Evolutionary conservation across 345 rosid genomes (phyloP).

Genomic region (Pelargonium nanum): DNA sequence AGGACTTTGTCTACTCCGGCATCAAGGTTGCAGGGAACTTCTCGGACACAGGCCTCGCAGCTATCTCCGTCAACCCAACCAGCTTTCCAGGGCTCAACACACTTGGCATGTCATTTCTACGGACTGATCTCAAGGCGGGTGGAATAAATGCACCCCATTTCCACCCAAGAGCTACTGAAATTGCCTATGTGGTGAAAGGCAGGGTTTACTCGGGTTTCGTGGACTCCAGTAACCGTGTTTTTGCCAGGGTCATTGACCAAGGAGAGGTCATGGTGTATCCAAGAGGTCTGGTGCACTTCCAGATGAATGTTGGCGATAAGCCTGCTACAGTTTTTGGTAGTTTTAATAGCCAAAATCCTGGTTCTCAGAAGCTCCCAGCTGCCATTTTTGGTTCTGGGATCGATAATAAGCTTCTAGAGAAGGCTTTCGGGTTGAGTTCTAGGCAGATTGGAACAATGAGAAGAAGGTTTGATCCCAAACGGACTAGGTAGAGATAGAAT

Average conservation of each 20-base stretch:
- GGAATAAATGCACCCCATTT: conserved; percentile 15
- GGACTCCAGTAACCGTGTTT: conserved; percentile 11
- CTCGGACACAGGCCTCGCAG: conserved; percentile 13
- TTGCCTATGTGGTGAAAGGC: conserved; percentile 10
- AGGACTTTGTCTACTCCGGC: conserved; percentile 15
- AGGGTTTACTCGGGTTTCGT: conserved; percentile 13
- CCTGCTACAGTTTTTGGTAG: conserved; percentile 12
- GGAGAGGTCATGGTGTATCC: conserved; percentile 18
- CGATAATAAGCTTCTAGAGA: conserved; percentile 11
- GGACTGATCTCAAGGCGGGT: conserved; percentile 7
- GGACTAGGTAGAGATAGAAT: conserved; percentile 1
- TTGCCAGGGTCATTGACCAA: conserved; percentile 9
- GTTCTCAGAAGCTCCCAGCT: conserved; percentile 11
- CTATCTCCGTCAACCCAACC: conserved; percentile 9
- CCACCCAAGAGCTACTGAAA: conserved; percentile 15
- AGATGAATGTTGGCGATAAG: conserved; percentile 12
- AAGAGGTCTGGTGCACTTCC: conserved; percentile 17
- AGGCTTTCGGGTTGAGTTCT: conserved; percentile 15
- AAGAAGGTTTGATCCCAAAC: conserved; percentile 11
- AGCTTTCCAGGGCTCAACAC: conserved; percentile 16
- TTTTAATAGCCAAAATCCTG: conserved; percentile 18
- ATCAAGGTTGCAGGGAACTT: conserved; percentile 6
- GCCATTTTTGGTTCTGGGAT: conserved; percentile 17
- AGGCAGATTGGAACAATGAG: conserved; percentile 13
- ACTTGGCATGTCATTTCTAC: conserved; percentile 11